Percentiles rank a stretch among this genome's conserved stretches.
Conservation (phyloP, 83 land plant genomes). For the Thuja plicata region DNA sequence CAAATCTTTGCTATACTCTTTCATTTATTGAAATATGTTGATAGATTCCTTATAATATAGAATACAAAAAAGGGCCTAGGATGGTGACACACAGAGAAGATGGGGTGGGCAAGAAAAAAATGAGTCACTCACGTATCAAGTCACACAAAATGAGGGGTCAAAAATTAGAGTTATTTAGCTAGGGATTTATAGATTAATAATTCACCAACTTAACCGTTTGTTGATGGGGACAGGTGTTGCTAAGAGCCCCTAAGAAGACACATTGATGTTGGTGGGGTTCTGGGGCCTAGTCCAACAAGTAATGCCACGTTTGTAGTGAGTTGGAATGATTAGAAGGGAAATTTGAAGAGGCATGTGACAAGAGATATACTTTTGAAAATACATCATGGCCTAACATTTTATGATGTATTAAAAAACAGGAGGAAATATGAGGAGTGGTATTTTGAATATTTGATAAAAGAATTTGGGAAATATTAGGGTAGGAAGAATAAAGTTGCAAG, state of each 20-base stretch:
- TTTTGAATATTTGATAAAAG: too few species aligned
- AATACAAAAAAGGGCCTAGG: background rate
- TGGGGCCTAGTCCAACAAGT: background rate
- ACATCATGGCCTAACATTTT: background rate
- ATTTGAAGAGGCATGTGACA: background rate
- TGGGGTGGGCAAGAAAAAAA: background rate
- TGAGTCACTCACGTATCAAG: background rate
- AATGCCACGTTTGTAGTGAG: background rate
- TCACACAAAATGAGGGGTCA: background rate
- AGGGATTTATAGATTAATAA: too few species aligned
- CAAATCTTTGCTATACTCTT: too few species aligned
- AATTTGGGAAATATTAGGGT: background rate
- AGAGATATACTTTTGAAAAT: background rate
- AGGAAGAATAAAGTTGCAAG: background rate
- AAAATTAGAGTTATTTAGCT: background rate
- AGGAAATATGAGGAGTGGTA: too few species aligned
- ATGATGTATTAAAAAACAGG: background rate
- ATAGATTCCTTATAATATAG: background rate
- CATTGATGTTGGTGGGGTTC: too few species aligned
- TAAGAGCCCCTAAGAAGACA: background rate
- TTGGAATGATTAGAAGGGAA: background rate
- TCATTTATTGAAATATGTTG: background rate
- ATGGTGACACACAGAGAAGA: background rate
- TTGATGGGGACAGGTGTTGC: background rate
- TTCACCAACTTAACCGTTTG: background rate